These are phyloP conservation scores for Phytophthora kernoviae DNA, from an alignment of 352 stramenopile genomes.

Conservation along the genomic window DNA sequence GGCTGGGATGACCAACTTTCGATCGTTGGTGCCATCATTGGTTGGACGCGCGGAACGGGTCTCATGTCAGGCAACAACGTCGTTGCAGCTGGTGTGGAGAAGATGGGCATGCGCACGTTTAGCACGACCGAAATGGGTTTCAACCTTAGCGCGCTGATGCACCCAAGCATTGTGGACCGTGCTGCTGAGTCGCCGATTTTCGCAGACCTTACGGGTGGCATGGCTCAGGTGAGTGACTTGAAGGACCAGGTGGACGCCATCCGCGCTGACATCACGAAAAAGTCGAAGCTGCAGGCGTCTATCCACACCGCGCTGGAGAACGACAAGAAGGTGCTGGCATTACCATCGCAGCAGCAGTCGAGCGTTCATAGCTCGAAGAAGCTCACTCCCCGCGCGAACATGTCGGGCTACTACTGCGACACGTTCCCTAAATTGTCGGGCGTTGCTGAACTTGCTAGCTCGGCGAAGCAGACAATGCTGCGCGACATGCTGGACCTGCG, in stretches of 20 bases:
- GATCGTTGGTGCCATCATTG: slow-evolving; percentile 85
- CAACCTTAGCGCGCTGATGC: slow-evolving; percentile 84
- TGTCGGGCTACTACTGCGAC: slow-evolving; percentile 79
- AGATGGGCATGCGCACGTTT: slow-evolving; percentile 85
- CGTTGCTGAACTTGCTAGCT: slow-evolving; percentile 39
- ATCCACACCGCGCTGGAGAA: slow-evolving; percentile 44
- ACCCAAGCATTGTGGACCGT: slow-evolving; percentile 76
- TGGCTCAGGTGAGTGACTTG: slow-evolving; percentile 77
- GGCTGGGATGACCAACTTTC: slow-evolving; percentile 87
- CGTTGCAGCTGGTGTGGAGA: slow-evolving; percentile 80
- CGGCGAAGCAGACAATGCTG: slow-evolving; percentile 48
- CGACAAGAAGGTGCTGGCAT: slow-evolving; percentile 40
- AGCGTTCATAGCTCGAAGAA: slow-evolving; percentile 17
- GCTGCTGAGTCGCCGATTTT: slow-evolving; percentile 77
- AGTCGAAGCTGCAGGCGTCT: slow-evolving; percentile 62
- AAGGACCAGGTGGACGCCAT: slow-evolving; percentile 68
- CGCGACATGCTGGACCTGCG: slow-evolving; percentile 82
- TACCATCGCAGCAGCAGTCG: slow-evolving; percentile 26
- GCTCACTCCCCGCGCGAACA: slow-evolving; percentile 61
- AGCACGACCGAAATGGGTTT: slow-evolving; percentile 90
- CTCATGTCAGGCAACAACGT: slow-evolving; percentile 92
- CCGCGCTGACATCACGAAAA: slow-evolving; percentile 54
- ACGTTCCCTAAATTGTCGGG: slow-evolving; percentile 63
- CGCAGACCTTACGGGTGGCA: slow-evolving; percentile 81
- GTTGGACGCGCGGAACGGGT: slow-evolving; percentile 86